Percentiles rank a stretch among this genome's conserved stretches.
phyloP scores from a whole-genome alignment of 2,329 filamentous ascomycete genomes.

The Colletotrichum paranaense region DNA sequence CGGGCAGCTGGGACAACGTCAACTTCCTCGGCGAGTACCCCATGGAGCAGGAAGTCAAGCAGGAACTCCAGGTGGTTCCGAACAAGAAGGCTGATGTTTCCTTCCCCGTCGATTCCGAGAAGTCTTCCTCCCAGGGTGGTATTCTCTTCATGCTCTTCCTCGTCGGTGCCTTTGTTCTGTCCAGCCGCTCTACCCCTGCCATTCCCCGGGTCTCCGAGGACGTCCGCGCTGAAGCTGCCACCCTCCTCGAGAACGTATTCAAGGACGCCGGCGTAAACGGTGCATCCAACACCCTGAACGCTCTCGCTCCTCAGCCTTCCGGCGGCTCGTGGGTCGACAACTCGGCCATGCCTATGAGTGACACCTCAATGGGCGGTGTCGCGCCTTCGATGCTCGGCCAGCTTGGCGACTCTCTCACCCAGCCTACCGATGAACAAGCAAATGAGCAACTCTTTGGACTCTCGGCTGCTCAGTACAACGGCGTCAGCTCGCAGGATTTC shows the following conservation, averaged over 20 bases:
- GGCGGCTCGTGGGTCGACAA: constrained; percentile 58
- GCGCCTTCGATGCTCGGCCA: constrained; percentile 73
- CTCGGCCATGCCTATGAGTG: constrained; percentile 52
- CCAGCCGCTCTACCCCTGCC: constrained; percentile 78
- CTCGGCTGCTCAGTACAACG: constrained; percentile 88
- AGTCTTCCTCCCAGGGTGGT: constrained; percentile 80
- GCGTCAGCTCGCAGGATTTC: constrained; percentile 81
- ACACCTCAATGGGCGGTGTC: constrained; percentile 59
- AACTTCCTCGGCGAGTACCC: constrained; percentile 80
- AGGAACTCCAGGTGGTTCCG: constrained; percentile 65
- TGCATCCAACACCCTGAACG: constrained; percentile 55
- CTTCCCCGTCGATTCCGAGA: constrained; percentile 64
- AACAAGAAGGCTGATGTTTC: constrained; percentile 64
- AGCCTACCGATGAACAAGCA: constrained; percentile 85
- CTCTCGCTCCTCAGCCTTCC: constrained; percentile 64
- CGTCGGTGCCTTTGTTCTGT: constrained; percentile 94
- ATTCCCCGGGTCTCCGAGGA: constrained; percentile 85
- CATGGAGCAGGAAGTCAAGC: constrained; percentile 71
- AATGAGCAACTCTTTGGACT: constrained; percentile 90
- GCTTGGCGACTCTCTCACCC: constrained; percentile 75
- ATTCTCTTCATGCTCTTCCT: constrained; percentile 95
- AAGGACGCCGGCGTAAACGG: constrained; percentile 78
- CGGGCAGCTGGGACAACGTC: constrained; percentile 84
- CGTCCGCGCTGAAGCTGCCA: constrained; percentile 81
- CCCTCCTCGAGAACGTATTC: constrained; percentile 83